Percentiles rank a stretch among this genome's conserved stretches.
Evolutionary conservation across 768 basidiomycete species (phyloP).

Genomic region (Serendipita sp.): DNA sequence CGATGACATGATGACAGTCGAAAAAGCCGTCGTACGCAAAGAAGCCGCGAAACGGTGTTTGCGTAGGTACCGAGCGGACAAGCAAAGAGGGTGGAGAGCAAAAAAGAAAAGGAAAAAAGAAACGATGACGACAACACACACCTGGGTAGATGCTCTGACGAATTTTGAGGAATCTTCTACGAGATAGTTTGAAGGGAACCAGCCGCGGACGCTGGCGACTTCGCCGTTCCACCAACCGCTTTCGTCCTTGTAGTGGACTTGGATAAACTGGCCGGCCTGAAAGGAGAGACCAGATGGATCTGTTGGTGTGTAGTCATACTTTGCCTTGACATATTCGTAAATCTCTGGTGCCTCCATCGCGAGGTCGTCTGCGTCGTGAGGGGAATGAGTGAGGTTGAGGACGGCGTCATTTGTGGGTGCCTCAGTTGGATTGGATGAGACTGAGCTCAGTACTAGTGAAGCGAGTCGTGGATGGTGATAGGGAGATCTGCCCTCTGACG

Average conservation of each 20-base stretch:
- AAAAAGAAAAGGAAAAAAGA: not conserved
- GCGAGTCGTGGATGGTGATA: not conserved
- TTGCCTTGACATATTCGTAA: constrained; percentile 67
- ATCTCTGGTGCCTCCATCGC: not conserved
- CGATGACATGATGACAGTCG: not conserved
- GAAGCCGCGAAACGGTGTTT: too few relatives aligned
- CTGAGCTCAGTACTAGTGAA: not conserved
- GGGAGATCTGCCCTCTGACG: constrained; percentile 1
- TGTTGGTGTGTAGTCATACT: constrained; percentile 78
- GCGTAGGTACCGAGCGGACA: too few relatives aligned
- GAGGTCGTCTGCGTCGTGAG: not conserved
- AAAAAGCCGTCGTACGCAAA: not conserved
- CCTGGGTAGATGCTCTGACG: not conserved
- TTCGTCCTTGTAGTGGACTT: constrained; percentile 70
- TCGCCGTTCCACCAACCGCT: constrained; percentile 99
- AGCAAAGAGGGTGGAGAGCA: not conserved
- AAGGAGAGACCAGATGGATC: constrained; percentile 75
- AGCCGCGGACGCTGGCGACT: constrained; percentile 45
- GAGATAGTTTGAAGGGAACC: constrained; percentile 93
- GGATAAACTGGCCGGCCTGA: constrained; percentile 78
- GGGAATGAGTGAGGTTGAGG: not conserved
- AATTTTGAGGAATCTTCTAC: not conserved
- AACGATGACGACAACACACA: not conserved
- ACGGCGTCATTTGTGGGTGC: not conserved
- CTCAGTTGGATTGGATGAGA: not conserved